Evolutionary conservation across 2,329 filamentous ascomycete species (phyloP).

Genomic region (Ambrosiella cleistominuta): DNA sequence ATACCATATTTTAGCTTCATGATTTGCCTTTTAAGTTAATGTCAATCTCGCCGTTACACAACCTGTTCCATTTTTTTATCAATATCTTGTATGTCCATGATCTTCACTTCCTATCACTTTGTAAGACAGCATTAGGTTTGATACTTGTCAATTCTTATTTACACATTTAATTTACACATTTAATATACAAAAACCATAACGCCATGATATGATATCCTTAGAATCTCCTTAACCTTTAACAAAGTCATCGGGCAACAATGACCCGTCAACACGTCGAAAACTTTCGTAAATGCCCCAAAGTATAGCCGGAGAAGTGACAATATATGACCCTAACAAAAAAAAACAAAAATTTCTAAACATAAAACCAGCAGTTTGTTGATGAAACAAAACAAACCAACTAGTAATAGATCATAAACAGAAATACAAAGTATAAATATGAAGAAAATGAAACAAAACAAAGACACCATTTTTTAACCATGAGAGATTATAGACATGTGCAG

Average conservation of each 20-base stretch:
- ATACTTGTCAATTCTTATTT: slow-evolving; percentile 1
- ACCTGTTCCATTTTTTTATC: too few relatives aligned
- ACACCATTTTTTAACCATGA: background rate
- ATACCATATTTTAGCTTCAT: background rate
- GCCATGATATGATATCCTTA: slow-evolving; percentile 10
- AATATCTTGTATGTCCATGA: too few relatives aligned
- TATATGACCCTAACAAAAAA: too few relatives aligned
- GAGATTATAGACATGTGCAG: background rate
- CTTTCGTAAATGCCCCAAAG: background rate
- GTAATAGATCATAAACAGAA: too few relatives aligned
- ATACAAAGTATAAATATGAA: too few relatives aligned
- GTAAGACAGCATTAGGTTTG: background rate
- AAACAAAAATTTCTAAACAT: too few relatives aligned
- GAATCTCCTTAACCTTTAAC: background rate
- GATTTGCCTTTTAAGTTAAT: background rate
- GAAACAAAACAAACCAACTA: too few relatives aligned
- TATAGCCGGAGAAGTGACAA: too few relatives aligned
- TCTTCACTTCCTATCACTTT: background rate
- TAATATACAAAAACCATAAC: slow-evolving; percentile 8
- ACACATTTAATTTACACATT: slow-evolving; percentile 5
- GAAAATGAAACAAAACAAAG: background rate
- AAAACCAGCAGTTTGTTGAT: too few relatives aligned
- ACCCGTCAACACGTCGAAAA: background rate
- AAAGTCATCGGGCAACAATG: background rate
- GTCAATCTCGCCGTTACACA: too few relatives aligned